These are phyloP conservation scores for Bruguiera gymnorhiza DNA, from an alignment of 345 rosid genomes.

Conservation along the genomic window DNA sequence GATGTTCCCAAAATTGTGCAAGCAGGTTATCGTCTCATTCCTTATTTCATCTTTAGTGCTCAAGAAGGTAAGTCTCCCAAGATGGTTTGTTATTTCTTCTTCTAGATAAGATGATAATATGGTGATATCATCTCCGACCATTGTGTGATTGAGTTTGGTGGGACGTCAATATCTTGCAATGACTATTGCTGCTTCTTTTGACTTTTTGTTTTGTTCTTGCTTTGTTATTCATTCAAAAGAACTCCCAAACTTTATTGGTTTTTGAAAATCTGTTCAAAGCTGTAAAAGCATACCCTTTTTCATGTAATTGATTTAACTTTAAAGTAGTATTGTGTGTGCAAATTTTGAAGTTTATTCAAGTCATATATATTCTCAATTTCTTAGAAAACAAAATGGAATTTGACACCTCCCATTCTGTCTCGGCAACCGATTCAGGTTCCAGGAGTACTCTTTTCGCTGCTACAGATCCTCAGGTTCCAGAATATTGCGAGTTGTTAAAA, in stretches of 20 bases:
- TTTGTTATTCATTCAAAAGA: no score
- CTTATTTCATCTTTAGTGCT: slow-evolving; percentile 81
- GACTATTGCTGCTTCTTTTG: no score
- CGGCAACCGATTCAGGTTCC: slow-evolving; percentile 47
- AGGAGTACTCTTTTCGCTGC: slow-evolving; percentile 91
- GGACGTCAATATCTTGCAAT: no score
- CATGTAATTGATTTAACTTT: no score
- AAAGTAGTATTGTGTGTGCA: no score
- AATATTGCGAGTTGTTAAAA: slow-evolving; percentile 75
- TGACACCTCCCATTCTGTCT: slow-evolving; percentile 5
- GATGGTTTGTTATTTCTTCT: not conserved
- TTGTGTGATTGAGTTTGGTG: no score
- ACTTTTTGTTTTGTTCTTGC: no score
- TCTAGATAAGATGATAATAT: not conserved
- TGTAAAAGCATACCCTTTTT: no score
- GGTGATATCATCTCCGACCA: not conserved
- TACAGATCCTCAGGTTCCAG: slow-evolving; percentile 90
- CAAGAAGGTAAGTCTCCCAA: slow-evolving; percentile 64
- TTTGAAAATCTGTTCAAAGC: no score
- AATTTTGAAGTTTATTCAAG: no score
- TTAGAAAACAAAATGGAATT: not conserved
- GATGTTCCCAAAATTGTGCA: slow-evolving; percentile 83
- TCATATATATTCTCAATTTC: no score
- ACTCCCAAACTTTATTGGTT: no score
- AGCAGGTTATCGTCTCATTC: slow-evolving; percentile 72